Conservation (phyloP, 768 basidiomycete genomes). For the Boletellus sp. region DNA sequence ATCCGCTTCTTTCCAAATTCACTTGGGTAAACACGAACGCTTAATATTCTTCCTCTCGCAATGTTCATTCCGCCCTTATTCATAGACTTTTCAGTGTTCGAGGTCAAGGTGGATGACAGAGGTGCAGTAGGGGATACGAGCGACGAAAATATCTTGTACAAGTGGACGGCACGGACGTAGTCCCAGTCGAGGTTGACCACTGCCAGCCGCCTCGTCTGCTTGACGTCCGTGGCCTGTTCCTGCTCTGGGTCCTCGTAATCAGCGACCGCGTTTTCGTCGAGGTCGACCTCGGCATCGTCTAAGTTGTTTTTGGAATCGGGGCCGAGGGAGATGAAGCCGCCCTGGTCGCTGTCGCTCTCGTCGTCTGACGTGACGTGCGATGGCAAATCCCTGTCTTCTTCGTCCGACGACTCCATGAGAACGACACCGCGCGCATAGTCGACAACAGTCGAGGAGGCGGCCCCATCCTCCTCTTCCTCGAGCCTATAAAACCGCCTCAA, state of each 20-base stretch:
- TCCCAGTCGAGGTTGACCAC: constrained; percentile 99
- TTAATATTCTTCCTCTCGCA: constrained; percentile 64
- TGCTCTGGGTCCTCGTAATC: constrained; percentile 53
- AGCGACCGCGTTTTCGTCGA: constrained; percentile 71
- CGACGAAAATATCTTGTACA: constrained; percentile 91
- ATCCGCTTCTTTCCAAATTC: constrained; percentile 89
- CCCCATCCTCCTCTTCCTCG: constrained; percentile 34
- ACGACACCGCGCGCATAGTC: constrained; percentile 92
- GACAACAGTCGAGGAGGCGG: constrained; percentile 32
- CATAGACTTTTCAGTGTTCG: constrained; percentile 15
- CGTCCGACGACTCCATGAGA: constrained; percentile 83
- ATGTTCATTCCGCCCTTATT: constrained; percentile 23
- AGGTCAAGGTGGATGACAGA: constrained; percentile 29
- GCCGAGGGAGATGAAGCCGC: constrained; percentile 50
- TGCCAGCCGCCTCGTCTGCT: constrained; percentile 69
- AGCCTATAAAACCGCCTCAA: constrained; percentile 80
- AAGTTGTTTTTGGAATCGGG: constrained; percentile 26
- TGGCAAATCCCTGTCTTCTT: constrained; percentile 38
- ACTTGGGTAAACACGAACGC: constrained; percentile 86
- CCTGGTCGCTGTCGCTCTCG: constrained; percentile 47
- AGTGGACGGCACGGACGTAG: constrained; percentile 81
- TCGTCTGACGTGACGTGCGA: constrained; percentile 19
- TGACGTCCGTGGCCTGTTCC: constrained; percentile 38
- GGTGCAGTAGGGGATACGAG: constrained; percentile 64
- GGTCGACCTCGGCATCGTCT: constrained; percentile 60